A percentile compares a stretch with the other conserved stretches of the same genome.
Conservation (phyloP, 768 basidiomycete genomes). For the Tricholoma terreum region DNA sequence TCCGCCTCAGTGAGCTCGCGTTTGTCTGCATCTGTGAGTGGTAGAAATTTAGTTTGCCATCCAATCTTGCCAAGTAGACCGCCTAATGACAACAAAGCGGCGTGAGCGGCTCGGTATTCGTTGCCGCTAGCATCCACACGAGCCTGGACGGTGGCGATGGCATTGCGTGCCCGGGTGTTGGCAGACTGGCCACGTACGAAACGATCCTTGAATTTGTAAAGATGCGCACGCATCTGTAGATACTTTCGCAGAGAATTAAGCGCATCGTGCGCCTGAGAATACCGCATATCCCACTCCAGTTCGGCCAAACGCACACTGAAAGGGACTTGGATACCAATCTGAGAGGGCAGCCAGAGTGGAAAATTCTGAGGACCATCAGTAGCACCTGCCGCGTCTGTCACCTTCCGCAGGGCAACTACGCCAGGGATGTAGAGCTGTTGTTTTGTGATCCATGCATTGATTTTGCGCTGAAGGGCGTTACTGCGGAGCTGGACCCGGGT, state of each 20-base stretch:
- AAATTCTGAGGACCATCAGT: background rate
- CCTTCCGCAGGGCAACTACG: background rate
- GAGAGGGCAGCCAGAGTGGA: background rate
- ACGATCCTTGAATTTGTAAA: conserved; percentile 9
- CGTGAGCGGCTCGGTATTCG: conserved; percentile 7
- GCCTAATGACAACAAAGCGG: conserved; percentile 1
- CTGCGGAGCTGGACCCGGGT: background rate
- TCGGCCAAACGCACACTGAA: background rate
- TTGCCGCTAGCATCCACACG: background rate
- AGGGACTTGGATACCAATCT: background rate
- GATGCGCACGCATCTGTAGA: conserved; percentile 7
- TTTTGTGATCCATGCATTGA: background rate
- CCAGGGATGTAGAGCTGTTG: conserved; percentile 4
- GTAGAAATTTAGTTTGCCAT: conserved; percentile 5
- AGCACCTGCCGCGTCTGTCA: too few relatives aligned
- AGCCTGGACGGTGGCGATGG: background rate
- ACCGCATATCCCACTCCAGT: conserved; percentile 10
- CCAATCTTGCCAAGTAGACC: background rate
- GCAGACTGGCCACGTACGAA: conserved; percentile 6
- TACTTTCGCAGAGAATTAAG: conserved; percentile 6
- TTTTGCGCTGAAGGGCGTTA: conserved; percentile 1
- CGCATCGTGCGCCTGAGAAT: conserved; percentile 12
- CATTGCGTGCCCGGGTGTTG: conserved; percentile 4
- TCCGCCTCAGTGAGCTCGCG: conserved; percentile 7
- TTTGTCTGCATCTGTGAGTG: conserved; percentile 10